Evolutionary conservation across 148 eudicot genomes (phyloP), one percentile per base, ranked within the genome.

Genomic region (Euryodendron excelsum): DNA sequence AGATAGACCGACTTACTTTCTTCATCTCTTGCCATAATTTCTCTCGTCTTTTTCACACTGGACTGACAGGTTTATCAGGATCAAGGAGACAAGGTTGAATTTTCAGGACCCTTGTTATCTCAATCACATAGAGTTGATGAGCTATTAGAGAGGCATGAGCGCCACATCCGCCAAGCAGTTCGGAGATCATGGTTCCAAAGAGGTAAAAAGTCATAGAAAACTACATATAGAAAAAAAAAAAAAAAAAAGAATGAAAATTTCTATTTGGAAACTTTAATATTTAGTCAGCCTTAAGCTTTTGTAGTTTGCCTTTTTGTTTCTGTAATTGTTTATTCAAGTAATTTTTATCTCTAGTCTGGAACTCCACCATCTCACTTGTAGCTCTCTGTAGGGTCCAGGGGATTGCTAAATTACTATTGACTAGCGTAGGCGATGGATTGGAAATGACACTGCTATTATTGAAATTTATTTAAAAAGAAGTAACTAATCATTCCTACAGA

Each of bases 111-210:
- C 8, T 80, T 94, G 79, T 63, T 91, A 72, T 80, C 93, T 69
- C 94, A 94, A 75, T 80, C 94, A 23, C 83, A 87, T 58, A 80
- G 83, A 64, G 81, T 91, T 12, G 94, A 94, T 71, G 95, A 92
- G 73, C 91, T 92, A 69, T 78, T 94, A 78, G 89, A 90, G 85
- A 87, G 85, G 80, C 93, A 91, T 78, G 98, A 94, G 79, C 97
- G 97, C 72, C 97, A 86, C 12, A 91, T 94, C 66, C 93, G 97
- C 77, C 94, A 91, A 79, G 95, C 89, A 50, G 92, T 85, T 86
- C 89, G 95, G 56, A 86, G 92, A 73, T 90, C 97, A 27, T 90
- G 97, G 98, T 90, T 92, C 83, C 97, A 88, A 77, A 87, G 85
- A 94, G 97, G 98, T 89, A 89, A 77, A 37, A 12, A 28, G 64